phyloP scores from a whole-genome alignment of 139 green algal genomes.

The Eudorina sp. region DNA sequence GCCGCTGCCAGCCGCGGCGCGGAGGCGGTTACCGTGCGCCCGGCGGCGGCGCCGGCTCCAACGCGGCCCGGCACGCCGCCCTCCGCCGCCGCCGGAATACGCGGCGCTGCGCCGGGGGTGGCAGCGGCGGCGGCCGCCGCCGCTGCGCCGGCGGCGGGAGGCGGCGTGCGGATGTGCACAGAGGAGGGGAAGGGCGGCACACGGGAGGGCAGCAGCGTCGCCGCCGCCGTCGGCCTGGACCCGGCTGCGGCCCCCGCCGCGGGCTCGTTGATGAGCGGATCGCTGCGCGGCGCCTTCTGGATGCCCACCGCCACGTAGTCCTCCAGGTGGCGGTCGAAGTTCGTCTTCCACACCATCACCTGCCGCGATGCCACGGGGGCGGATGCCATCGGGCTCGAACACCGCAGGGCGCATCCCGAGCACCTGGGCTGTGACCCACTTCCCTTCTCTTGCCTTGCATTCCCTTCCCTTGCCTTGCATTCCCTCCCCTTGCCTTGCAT shows the following conservation, averaged over 20 bases:
- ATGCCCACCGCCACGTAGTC: conserved; percentile 65
- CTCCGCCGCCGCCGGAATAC: neutral
- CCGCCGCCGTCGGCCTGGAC: neutral
- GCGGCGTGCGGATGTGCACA: neutral
- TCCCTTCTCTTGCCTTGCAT: no score
- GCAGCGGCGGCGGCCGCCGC: neutral
- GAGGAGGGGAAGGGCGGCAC: neutral
- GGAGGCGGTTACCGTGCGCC: neutral
- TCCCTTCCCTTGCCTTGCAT: no score
- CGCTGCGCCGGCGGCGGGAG: neutral
- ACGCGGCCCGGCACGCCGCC: neutral
- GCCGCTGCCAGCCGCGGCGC: neutral
- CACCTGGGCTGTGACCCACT: no score
- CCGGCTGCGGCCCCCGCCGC: neutral
- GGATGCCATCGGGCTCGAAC: no score
- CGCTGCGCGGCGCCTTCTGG: conserved; percentile 16
- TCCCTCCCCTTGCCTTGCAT: no score
- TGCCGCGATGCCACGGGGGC: conserved; percentile 34
- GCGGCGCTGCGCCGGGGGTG: no score
- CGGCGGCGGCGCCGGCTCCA: neutral
- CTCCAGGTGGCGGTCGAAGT: conserved; percentile 88
- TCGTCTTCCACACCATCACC: conserved; percentile 93
- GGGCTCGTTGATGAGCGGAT: conserved; percentile 16
- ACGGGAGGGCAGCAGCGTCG: neutral
- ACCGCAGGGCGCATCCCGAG: no score